Conservation (phyloP, 2,329 filamentous ascomycete species). For the Sphaceloma murrayae region DNA sequence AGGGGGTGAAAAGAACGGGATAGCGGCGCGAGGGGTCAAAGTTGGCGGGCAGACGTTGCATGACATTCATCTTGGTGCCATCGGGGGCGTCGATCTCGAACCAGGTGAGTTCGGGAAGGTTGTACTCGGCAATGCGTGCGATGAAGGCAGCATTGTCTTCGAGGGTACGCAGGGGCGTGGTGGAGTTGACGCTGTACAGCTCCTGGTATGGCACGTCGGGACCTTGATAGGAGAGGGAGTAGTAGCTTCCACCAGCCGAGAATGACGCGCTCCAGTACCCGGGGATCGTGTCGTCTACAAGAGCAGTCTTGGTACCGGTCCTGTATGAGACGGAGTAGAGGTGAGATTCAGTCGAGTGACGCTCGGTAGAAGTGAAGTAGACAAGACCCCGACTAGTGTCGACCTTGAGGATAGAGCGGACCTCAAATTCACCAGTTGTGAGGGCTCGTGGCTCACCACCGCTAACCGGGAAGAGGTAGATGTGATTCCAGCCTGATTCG, state of each 20-base stretch:
- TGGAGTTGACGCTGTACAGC: slow-evolving; percentile 50
- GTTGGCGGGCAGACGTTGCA: slow-evolving; percentile 55
- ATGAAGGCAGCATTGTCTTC: slow-evolving; percentile 51
- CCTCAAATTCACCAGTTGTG: slow-evolving; percentile 59
- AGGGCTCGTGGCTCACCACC: slow-evolving; percentile 48
- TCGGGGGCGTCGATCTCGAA: slow-evolving; percentile 53
- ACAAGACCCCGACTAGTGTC: slow-evolving; percentile 48
- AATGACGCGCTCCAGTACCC: slow-evolving; percentile 58
- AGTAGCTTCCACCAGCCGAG: slow-evolving; percentile 53
- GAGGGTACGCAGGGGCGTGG: slow-evolving; percentile 48
- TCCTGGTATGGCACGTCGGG: slow-evolving; percentile 62
- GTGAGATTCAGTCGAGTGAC: slow-evolving; percentile 57
- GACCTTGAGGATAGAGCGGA: slow-evolving; percentile 49
- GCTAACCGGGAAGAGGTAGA: slow-evolving; percentile 54
- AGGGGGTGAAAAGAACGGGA: slow-evolving; percentile 57
- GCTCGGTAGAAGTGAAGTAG: slow-evolving; percentile 57
- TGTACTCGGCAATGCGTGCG: slow-evolving; percentile 48
- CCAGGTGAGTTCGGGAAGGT: slow-evolving; percentile 55
- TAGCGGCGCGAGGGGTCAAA: slow-evolving; percentile 56
- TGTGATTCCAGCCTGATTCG: slow-evolving; percentile 54
- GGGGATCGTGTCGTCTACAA: slow-evolving; percentile 51
- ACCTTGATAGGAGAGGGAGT: slow-evolving; percentile 55
- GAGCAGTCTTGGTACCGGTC: slow-evolving; percentile 44
- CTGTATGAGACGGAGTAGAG: slow-evolving; percentile 56
- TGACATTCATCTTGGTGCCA: slow-evolving; percentile 53